A percentile compares a stretch with the other conserved stretches of the same genome.
Evolutionary conservation across 345 rosid species (phyloP).

Genomic region (Syzygium aqueum): DNA sequence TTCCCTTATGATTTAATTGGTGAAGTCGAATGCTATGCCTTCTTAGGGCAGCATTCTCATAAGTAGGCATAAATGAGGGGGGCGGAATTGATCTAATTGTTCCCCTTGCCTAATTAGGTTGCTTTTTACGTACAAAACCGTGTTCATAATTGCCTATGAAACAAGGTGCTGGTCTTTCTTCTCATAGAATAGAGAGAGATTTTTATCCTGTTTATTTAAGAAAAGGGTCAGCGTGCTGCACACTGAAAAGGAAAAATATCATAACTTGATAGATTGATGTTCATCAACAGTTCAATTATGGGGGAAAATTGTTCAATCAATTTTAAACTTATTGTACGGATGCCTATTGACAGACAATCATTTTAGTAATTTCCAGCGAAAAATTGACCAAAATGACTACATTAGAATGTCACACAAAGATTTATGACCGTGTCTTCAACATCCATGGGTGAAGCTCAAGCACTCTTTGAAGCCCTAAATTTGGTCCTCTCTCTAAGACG

Average conservation of each 20-base stretch:
- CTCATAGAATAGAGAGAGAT: not conserved
- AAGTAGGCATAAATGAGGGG: not conserved
- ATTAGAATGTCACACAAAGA: not conserved
- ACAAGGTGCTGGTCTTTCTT: not conserved
- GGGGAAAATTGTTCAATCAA: not conserved
- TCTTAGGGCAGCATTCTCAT: not conserved
- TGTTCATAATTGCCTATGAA: not conserved
- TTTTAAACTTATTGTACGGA: not conserved
- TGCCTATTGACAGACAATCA: not conserved
- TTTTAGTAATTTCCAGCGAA: accelerated
- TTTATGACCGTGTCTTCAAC: too few relatives aligned
- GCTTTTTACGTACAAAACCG: not conserved
- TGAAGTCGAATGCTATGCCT: not conserved
- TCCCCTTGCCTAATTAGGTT: not conserved
- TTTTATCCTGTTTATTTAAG: not conserved
- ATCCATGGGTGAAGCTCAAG: too few relatives aligned
- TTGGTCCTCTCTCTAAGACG: too few relatives aligned
- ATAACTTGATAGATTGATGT: not conserved
- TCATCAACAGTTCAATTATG: not conserved
- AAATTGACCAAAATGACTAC: not conserved
- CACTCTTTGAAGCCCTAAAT: too few relatives aligned
- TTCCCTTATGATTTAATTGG: not conserved
- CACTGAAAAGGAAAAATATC: not conserved
- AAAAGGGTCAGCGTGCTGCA: not conserved
- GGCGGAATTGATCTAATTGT: not conserved